phyloP scores from a whole-genome alignment of 768 basidiomycete genomes.

The Rhizopogon roseolus region DNA sequence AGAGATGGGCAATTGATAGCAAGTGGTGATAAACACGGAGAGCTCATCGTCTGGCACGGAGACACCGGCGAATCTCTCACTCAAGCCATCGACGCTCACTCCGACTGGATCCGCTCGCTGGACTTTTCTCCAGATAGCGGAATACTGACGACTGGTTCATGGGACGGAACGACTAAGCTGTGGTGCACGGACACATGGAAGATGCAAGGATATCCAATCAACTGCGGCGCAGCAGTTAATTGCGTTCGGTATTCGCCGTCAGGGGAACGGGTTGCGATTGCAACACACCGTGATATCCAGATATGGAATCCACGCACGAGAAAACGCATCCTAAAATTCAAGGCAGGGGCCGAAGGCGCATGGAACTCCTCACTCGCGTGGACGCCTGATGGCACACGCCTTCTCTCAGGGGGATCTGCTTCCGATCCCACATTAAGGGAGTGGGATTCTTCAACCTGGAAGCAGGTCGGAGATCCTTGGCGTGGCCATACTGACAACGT shows the following conservation, averaged over 20 bases:
- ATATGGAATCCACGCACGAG: not conserved
- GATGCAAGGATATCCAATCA: not conserved
- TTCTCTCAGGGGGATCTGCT: not conserved
- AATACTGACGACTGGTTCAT: not conserved
- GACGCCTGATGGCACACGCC: not conserved
- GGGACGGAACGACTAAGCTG: not conserved
- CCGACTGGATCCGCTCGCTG: not conserved
- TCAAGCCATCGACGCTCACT: not conserved
- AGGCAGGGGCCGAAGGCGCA: not conserved
- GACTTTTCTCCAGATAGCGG: not conserved
- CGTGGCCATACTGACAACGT: not conserved
- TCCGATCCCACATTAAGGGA: not conserved
- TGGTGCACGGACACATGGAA: not conserved
- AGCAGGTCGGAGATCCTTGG: not conserved
- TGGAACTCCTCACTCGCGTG: not conserved
- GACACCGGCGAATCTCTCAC: not conserved
- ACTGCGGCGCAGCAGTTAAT: not conserved
- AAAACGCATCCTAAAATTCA: not conserved
- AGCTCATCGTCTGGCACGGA: not conserved
- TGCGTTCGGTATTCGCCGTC: not conserved
- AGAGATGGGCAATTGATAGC: not conserved
- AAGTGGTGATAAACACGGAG: not conserved
- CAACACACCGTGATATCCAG: not conserved
- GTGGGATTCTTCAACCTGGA: not conserved
- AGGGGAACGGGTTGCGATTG: not conserved